A percentile compares a stretch with the other conserved stretches of the same genome.
Conservation (phyloP, 495 filamentous ascomycete genomes). For the Acidiella bohemica region DNA sequence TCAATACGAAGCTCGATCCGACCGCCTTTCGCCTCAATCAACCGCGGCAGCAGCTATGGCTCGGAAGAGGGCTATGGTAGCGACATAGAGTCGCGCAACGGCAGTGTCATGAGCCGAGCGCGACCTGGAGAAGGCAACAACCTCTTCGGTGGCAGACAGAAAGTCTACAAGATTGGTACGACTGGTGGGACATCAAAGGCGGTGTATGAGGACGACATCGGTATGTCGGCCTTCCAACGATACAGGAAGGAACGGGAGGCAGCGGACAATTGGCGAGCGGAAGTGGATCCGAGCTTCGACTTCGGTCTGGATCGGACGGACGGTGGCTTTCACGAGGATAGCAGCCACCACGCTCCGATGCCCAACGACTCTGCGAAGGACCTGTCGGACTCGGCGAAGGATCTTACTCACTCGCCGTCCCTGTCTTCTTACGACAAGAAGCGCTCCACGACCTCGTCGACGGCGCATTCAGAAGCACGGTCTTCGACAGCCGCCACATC, state of each 20-base stretch:
- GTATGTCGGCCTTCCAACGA: constrained; percentile 64
- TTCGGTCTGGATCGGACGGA: constrained; percentile 17
- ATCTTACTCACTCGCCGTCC: constrained; percentile 40
- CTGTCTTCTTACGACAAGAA: constrained; percentile 53
- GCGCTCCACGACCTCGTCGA: constrained; percentile 77
- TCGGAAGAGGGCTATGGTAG: constrained; percentile 48
- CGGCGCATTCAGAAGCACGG: constrained; percentile 53
- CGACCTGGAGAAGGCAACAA: constrained; percentile 84
- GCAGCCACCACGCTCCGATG: constrained; percentile 26
- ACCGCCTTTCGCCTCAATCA: constrained; percentile 41
- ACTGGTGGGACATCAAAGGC: constrained; percentile 46
- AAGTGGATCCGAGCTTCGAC: constrained; percentile 29
- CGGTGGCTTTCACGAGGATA: constrained; percentile 18
- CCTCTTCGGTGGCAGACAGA: constrained; percentile 89
- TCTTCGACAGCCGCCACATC: constrained; percentile 89
- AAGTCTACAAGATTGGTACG: constrained; percentile 78
- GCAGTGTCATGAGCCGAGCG: constrained; percentile 70
- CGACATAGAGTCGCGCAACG: constrained; percentile 52
- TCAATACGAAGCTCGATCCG: constrained; percentile 56
- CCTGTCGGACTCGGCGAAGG: constrained; percentile 32
- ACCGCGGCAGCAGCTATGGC: constrained; percentile 38
- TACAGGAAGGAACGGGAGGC: constrained; percentile 43
- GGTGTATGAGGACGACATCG: constrained; percentile 77
- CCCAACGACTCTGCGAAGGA: constrained; percentile 33
- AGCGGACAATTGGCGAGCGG: constrained; percentile 18